Conservation (phyloP, 1,139 yeast genomes). For the Blastobotrys niveus region DNA sequence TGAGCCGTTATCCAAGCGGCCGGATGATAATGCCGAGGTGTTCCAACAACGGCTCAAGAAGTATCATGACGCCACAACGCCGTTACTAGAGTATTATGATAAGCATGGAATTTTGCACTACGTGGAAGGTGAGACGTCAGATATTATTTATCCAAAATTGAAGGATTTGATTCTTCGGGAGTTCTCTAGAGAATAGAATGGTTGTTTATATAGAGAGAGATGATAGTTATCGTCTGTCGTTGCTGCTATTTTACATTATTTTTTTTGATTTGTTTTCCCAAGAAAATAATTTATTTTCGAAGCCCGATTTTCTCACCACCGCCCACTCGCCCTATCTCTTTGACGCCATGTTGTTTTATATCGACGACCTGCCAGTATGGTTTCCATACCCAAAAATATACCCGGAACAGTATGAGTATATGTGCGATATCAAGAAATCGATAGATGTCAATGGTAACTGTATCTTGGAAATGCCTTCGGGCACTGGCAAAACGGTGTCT, state of each 20-base stretch:
- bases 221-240: too few species aligned
- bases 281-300: too few species aligned
- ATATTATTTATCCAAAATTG: slow-evolving; percentile 73
- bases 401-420: slow-evolving; percentile 96
- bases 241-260: too few species aligned
- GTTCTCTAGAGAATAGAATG: slow-evolving; percentile 9
- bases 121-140: slow-evolving; percentile 75
- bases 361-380: slow-evolving; percentile 90
- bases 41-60: slow-evolving; percentile 61
- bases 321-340: too few species aligned
- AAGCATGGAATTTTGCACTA: slow-evolving; percentile 48
- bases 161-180: slow-evolving; percentile 19
- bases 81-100: slow-evolving; percentile 58
- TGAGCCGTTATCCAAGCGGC: slow-evolving; percentile 69
- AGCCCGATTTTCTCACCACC: too few species aligned
- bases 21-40: slow-evolving; percentile 71
- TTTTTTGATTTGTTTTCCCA: too few species aligned
- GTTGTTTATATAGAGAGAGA: too few species aligned
- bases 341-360: slow-evolving; percentile 50
- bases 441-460: slow-evolving; percentile 97
- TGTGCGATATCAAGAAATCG: slow-evolving; percentile 91
- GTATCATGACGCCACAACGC: slow-evolving; percentile 55
- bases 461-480: slow-evolving; percentile 99
- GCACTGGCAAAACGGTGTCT: slow-evolving; percentile 96
- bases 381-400: slow-evolving; percentile 97